Evolutionary conservation across 2,329 filamentous ascomycete species (phyloP), one percentile per base, ranked within the genome.

Genomic region (Colletotrichum theobromicola): DNA sequence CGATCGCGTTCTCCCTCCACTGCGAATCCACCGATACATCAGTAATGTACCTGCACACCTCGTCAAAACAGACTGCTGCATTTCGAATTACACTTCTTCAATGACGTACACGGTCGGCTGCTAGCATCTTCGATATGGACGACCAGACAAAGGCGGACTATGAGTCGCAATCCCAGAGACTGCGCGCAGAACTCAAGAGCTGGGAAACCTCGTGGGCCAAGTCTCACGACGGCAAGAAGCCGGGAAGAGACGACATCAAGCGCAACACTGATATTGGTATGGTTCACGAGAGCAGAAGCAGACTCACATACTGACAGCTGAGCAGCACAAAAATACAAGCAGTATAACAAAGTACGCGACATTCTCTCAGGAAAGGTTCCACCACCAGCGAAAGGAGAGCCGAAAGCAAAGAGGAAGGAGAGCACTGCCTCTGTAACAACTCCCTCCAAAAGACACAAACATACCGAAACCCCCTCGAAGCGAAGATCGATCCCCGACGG

Each of bases 211-310:
- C 89, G 8, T 96, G 94, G 86, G 89, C 90, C 7, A 85, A 85
- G 28, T 82, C 86, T 18, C 89, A 96, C 79, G 86, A 85, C 35
- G 94, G 94, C 65, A 89, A 88, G 76, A 96, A 95, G 85, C 93
- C 94, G 5, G 87, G 88, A 64, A 89, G 93, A 72, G 90, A 92
- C n/a, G 94, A 95, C 79, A 95, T 96, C 86, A 95, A 95, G 84
- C 88, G 89, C 67, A 92, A 94, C 78, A 88, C 90, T 8, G 88
- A 89, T 1, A 95, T 96, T 79, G 93, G 94, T 95, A 89, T 37
- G 86, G 62, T 24, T 21, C 24, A 4, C 10, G 18, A 8, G 13
- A 50, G 28, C 15, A 42, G 28, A 46, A 5, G 13, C 24, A 13
- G 9, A 7, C 18, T 61, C 57, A 34, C 35, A 16, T 32, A 60